These are phyloP conservation scores for Heteromeles arbutifolia DNA, from an alignment of 306 rosid species.

Conservation along the genomic window DNA sequence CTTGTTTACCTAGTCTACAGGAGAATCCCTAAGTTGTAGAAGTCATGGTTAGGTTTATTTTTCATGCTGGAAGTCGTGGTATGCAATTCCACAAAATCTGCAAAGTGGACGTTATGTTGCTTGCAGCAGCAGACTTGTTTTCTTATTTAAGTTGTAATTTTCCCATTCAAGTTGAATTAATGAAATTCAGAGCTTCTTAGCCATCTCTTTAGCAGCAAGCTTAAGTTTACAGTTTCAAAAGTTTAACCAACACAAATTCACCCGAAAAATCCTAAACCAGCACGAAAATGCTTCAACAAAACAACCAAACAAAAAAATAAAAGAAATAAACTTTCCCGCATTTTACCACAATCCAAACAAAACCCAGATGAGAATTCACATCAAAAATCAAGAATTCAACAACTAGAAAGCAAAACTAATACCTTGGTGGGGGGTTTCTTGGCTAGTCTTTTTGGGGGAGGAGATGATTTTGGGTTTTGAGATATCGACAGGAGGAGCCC, in stretches of 20 bases:
- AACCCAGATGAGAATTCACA: conserved; percentile 4
- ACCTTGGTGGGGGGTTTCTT: conserved; percentile 20
- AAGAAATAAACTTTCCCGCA: not conserved
- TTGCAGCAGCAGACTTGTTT: too few species aligned
- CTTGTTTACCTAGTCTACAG: too few species aligned
- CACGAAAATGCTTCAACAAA: not conserved
- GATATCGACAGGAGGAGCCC: conserved; percentile 21
- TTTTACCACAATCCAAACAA: not conserved
- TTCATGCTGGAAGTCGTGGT: too few species aligned
- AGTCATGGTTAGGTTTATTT: too few species aligned
- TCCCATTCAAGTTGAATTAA: too few species aligned
- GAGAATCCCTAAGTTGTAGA: too few species aligned
- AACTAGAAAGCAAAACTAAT: not conserved
- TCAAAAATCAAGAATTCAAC: not conserved
- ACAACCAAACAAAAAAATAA: not conserved
- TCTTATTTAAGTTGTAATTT: too few species aligned
- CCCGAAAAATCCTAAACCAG: not conserved
- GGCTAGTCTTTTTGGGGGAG: conserved; percentile 11
- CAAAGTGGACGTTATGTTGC: too few species aligned
- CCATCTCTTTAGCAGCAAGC: too few species aligned
- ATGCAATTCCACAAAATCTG: too few species aligned
- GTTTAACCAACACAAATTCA: not conserved
- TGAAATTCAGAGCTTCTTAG: too few species aligned
- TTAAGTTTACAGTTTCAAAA: too few species aligned
- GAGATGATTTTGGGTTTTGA: conserved; percentile 15